Conservation (phyloP, 495 filamentous ascomycete genomes). For the Penicillium waksmanii region DNA sequence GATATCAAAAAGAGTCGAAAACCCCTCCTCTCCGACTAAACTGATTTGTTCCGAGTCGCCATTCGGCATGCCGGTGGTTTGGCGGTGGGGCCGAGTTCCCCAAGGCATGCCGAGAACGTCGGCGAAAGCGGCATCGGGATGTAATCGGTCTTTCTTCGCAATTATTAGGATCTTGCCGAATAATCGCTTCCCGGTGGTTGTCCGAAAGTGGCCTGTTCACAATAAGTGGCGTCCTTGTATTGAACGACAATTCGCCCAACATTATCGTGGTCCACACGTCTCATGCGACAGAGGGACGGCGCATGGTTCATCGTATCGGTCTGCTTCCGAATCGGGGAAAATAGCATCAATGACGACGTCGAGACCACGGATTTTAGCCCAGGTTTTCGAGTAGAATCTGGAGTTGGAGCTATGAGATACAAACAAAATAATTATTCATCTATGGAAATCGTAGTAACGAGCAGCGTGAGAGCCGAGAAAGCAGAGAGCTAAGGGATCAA, state of each 20-base stretch:
- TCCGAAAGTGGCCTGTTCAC: conserved; percentile 16
- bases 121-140: conserved; percentile 23
- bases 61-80: conserved; percentile 24
- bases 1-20: background rate
- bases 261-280: conserved; percentile 21
- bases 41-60: background rate
- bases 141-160: conserved; percentile 28
- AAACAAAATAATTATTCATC: background rate
- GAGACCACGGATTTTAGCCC: background rate
- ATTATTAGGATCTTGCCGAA: conserved; percentile 13
- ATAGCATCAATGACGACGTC: conserved; percentile 7
- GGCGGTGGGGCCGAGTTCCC: conserved; percentile 18
- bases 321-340: conserved; percentile 4
- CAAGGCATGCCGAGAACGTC: conserved; percentile 24
- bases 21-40: background rate
- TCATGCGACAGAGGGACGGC: conserved; percentile 10
- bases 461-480: background rate
- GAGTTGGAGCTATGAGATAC: background rate
- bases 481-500: background rate
- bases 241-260: conserved; percentile 17
- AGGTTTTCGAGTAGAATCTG: background rate
- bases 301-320: conserved; percentile 1
- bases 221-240: conserved; percentile 13
- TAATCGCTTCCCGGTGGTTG: conserved; percentile 7
- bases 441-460: too few species aligned